phyloP scores from a whole-genome alignment of 2,329 filamentous ascomycete genomes.

The Trichoderma harzianum region DNA sequence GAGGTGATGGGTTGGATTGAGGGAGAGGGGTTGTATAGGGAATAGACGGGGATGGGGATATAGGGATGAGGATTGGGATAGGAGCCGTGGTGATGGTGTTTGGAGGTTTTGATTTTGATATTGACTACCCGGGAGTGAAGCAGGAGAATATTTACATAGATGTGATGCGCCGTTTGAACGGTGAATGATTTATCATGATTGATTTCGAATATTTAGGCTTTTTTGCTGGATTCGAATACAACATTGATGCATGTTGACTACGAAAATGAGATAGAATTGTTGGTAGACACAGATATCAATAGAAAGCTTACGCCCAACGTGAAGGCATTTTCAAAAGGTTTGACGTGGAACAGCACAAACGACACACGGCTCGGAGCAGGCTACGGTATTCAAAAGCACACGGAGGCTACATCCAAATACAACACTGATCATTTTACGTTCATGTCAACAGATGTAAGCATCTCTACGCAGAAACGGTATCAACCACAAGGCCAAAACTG shows the following conservation, averaged over 20 bases:
- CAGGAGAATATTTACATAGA: neutral
- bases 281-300: neutral
- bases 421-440: neutral
- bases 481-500: neutral
- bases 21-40: slow-evolving; percentile 52
- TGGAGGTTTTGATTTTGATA: neutral
- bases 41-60: neutral
- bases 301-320: neutral
- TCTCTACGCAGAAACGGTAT: neutral
- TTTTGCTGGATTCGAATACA: neutral
- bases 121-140: neutral
- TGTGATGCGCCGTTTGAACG: too few relatives aligned
- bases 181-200: neutral
- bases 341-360: neutral
- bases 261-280: neutral
- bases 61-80: neutral
- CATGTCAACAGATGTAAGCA: neutral
- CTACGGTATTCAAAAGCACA: neutral
- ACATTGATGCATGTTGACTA: neutral
- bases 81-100: neutral
- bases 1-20: slow-evolving; percentile 58
- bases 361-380: neutral
- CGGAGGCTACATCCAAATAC: neutral
- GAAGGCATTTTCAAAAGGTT: neutral
- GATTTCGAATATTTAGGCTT: accelerated